These are phyloP conservation scores for Silene vulgaris DNA, from an alignment of 179 eudicot species.

Conservation along the genomic window DNA sequence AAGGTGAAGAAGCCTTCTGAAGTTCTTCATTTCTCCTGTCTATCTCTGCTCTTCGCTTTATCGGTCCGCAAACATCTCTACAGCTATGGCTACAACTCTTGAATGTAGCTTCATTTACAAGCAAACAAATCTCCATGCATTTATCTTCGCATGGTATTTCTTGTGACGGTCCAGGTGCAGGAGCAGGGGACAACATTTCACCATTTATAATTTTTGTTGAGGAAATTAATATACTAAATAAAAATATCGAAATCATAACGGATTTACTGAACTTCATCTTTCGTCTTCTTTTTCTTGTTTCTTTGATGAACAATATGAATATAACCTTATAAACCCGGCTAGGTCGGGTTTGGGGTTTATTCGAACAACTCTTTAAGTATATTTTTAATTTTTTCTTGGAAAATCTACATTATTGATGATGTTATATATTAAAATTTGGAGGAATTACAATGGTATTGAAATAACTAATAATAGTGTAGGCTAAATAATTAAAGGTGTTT, in stretches of 20 bases:
- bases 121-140: not conserved
- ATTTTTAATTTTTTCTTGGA: not conserved
- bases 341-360: not conserved
- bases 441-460: not conserved
- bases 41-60: not conserved
- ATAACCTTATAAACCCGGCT: constrained; percentile 6
- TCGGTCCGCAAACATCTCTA: not conserved
- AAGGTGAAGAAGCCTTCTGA: too few relatives aligned
- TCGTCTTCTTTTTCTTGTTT: not conserved
- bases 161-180: not conserved
- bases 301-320: constrained; percentile 4
- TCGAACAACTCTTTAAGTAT: not conserved
- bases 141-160: not conserved
- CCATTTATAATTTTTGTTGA: not conserved
- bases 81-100: not conserved
- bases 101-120: not conserved
- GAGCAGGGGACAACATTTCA: not conserved
- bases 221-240: not conserved
- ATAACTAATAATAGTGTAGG: not conserved
- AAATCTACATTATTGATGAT: not conserved
- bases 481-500: not conserved
- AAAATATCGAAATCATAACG: not conserved
- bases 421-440: not conserved
- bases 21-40: too few relatives aligned
- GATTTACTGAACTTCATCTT: not conserved